Base-by-base conservation (phyloP, 345 rosid species). In the Gossypium bickii region DNA sequence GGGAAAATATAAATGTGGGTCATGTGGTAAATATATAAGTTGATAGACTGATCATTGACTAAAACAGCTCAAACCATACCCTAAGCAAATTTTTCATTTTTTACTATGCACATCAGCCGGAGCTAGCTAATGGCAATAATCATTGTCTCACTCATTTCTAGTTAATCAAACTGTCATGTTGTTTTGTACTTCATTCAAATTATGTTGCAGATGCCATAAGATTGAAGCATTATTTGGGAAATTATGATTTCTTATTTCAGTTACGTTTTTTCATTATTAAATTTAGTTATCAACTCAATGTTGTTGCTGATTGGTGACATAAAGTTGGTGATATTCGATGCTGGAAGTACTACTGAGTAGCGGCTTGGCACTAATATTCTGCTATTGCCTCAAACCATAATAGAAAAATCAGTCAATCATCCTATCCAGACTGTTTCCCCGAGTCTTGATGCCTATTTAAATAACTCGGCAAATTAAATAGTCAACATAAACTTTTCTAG, bases 1-100 rank as follows among this genome's bases (percentile, higher is more conserved):
- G 59, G 59, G 45, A 69, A 45, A 69, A 49, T 16, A 69, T 25
- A 25, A 16, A 68, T 49, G 25, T 9, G 3, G 15, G 20, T 43
- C 58, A 25, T 16, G 9, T 69, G 43, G 22, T 69, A 27, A 68
- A 25, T 27, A 51, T 51, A 25, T 12, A 49, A 69, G 59, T 51
- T 51, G 59, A 69, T 69, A 51, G 59, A 15, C 12, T 49, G 72
- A 48, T 68, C 44, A 68, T 49, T 49, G 47, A 69, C 24, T 69
- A 69, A 68, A 51, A 16, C 7, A 69, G 52, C 18, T 49, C 24
- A 29, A 27, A 69, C 44, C 59, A 69, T 13, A 48, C 9, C 55
- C 72, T 17, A 25, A 68, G 58, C n/a, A 8, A 25, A 16, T 48
- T 63, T 27, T 16, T 34, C 2, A 63, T 34, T 9, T 24, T 34